phyloP scores from a whole-genome alignment of 768 basidiomycete genomes.

The Scleroderma bovista region DNA sequence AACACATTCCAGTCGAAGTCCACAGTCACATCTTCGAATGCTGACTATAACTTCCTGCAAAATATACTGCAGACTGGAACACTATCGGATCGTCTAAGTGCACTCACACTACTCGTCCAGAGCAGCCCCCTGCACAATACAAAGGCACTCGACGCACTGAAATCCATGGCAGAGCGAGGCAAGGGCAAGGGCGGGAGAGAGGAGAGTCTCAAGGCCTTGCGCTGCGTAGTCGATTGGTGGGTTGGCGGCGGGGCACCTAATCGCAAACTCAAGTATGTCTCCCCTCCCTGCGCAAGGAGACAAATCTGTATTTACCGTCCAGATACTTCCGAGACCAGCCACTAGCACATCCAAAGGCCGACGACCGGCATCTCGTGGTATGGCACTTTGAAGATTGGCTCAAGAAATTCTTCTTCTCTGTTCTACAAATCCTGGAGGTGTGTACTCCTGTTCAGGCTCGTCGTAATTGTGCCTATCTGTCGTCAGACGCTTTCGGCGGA shows the following conservation, averaged over 20 bases:
- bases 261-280: conserved; percentile 75
- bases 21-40: conserved; percentile 39
- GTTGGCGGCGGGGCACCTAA: conserved; percentile 86
- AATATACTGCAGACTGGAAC: conserved; percentile 87
- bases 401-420: conserved; percentile 92
- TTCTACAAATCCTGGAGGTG: conserved; percentile 89
- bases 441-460: conserved; percentile 8
- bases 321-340: conserved; percentile 94
- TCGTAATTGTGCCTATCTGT: not conserved
- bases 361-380: conserved; percentile 66
- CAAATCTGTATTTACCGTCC: not conserved
- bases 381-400: conserved; percentile 98
- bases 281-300: not conserved
- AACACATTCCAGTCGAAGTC: conserved; percentile 47
- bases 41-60: conserved; percentile 77
- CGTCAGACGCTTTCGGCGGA: conserved; percentile 76
- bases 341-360: conserved; percentile 52
- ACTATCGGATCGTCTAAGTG: conserved; percentile 85
- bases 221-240: conserved; percentile 98
- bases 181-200: conserved; percentile 88
- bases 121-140: conserved; percentile 83
- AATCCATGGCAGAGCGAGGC: conserved; percentile 69
- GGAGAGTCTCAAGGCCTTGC: conserved; percentile 83
- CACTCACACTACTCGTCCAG: conserved; percentile 85
- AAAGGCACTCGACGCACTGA: conserved; percentile 71